phyloP scores from a whole-genome alignment of 768 basidiomycete species.

The Steccherinum ochraceum region DNA sequence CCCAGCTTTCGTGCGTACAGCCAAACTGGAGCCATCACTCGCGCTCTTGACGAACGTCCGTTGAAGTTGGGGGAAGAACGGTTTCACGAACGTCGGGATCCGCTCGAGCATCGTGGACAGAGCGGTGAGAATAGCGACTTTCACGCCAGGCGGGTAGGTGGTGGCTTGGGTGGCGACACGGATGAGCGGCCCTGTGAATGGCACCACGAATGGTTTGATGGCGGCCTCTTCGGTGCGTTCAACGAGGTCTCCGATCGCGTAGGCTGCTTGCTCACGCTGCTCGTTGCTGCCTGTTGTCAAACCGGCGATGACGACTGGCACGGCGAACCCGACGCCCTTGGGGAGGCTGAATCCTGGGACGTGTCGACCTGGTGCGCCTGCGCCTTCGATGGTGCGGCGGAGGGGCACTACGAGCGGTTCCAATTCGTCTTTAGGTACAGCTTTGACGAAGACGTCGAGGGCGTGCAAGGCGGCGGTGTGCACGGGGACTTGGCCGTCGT shows the following conservation, averaged over 20 bases:
- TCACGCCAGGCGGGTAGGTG: conserved; percentile 88
- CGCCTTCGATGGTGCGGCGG: conserved; percentile 80
- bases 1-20: conserved; percentile 77
- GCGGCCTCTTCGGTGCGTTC: conserved; percentile 77
- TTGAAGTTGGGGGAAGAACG: conserved; percentile 98
- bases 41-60: conserved; percentile 94
- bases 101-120: conserved; percentile 79
- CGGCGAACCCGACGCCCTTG: conserved; percentile 78
- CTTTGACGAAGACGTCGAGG: conserved; percentile 84
- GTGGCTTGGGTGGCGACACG: conserved; percentile 88
- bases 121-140: conserved; percentile 83
- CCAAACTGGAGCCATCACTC: conserved; percentile 68
- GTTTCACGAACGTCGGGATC: conserved; percentile 87
- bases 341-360: conserved; percentile 85
- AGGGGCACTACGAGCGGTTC: conserved; percentile 88
- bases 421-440: conserved; percentile 86
- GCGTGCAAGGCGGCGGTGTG: conserved; percentile 80
- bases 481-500: conserved; percentile 69
- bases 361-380: conserved; percentile 65
- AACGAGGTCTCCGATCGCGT: conserved; percentile 94
- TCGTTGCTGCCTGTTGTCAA: conserved; percentile 94
- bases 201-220: conserved; percentile 93
- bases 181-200: conserved; percentile 93
- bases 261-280: conserved; percentile 91
- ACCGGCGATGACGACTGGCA: conserved; percentile 87